Evolutionary conservation across 345 rosid genomes (phyloP).

Genomic region (Populus alba): DNA sequence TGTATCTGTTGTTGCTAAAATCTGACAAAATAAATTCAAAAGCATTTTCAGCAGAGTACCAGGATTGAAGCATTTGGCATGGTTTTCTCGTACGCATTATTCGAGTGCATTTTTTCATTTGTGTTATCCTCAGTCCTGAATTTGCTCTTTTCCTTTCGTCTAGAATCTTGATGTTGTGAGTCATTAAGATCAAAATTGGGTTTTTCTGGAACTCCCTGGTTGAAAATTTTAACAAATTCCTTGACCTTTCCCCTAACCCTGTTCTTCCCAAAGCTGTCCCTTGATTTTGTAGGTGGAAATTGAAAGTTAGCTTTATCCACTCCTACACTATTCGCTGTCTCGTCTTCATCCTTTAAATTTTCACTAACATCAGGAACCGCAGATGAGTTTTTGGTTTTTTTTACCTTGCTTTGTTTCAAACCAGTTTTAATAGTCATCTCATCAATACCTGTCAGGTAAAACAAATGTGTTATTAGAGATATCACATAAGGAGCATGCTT

Average conservation of each 20-base stretch:
- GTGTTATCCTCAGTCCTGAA: slow-evolving; percentile 16
- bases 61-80: slow-evolving; percentile 18
- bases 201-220: slow-evolving; percentile 48
- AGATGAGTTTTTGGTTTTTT: slow-evolving; percentile 24
- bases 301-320: slow-evolving; percentile 31
- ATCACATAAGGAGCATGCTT: neutral
- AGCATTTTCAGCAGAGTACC: slow-evolving; percentile 27
- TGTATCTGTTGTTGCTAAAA: neutral
- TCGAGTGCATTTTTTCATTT: slow-evolving; percentile 26
- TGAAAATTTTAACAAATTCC: slow-evolving; percentile 76
- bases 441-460: slow-evolving; percentile 41
- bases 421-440: slow-evolving; percentile 21
- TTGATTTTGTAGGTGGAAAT: slow-evolving; percentile 23
- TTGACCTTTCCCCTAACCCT: slow-evolving; percentile 60
- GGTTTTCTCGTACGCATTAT: slow-evolving; percentile 17
- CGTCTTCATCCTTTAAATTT: slow-evolving; percentile 40
- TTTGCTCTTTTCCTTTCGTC: slow-evolving; percentile 35
- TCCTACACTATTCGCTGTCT: slow-evolving; percentile 24
- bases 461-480: slow-evolving; percentile 1
- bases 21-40: neutral
- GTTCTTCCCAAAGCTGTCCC: slow-evolving; percentile 34
- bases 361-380: slow-evolving; percentile 30
- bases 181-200: slow-evolving; percentile 20
- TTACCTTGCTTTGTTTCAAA: slow-evolving; percentile 37
- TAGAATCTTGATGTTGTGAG: slow-evolving; percentile 40